Conservation (phyloP, 2,329 filamentous ascomycete species). For the Teratosphaeria destructans region DNA sequence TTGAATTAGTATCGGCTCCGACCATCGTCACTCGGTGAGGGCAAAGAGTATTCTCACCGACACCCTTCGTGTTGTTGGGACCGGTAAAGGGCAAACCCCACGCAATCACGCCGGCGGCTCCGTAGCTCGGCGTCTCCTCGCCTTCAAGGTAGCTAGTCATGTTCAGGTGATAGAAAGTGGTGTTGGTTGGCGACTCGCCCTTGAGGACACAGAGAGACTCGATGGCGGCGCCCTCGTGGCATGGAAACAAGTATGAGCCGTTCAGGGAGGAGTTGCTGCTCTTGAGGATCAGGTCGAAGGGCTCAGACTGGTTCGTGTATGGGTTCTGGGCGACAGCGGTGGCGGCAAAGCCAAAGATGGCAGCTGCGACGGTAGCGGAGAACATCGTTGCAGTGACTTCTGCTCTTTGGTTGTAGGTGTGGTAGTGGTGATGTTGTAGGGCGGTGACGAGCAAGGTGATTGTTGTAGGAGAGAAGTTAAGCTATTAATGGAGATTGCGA, state of each 20-base stretch:
- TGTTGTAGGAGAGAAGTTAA: background rate
- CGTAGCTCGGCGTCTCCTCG: background rate
- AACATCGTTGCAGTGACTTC: background rate
- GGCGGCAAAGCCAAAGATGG: background rate
- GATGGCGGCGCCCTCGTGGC: background rate
- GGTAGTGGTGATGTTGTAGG: background rate
- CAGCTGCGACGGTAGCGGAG: background rate
- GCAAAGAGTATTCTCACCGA: background rate
- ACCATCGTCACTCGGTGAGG: background rate
- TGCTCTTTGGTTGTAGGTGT: background rate
- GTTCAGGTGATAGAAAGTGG: background rate
- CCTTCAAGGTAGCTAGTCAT: background rate
- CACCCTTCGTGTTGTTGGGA: background rate
- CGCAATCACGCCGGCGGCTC: background rate
- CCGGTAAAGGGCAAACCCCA: background rate
- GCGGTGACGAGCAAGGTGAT: background rate
- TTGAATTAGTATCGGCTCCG: background rate
- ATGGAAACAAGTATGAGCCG: background rate
- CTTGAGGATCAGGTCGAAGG: background rate
- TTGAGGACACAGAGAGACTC: background rate
- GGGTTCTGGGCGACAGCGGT: background rate
- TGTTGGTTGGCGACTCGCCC: background rate
- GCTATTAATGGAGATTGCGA: background rate
- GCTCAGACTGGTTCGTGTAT: background rate
- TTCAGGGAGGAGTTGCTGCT: background rate